Base-by-base conservation (phyloP, 2,329 filamentous ascomycete genomes). In the Colletotrichum navitas region DNA sequence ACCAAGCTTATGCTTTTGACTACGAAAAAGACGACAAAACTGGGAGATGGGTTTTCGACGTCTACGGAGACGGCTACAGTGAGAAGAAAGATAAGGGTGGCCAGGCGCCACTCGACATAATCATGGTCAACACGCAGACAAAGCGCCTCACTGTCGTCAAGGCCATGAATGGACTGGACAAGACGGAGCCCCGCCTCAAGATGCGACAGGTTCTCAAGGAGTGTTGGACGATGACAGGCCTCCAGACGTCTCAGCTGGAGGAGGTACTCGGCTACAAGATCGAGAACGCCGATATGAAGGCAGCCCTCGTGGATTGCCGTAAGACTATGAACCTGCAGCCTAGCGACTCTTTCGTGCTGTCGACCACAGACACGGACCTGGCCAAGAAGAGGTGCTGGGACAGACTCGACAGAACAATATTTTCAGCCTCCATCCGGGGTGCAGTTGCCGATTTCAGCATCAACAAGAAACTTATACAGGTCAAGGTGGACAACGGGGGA, bases 181-280 rank as follows among this genome's bases (percentile, higher is more conserved):
- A 1, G 7, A 47, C 29, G 3, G 5, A 21, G 7, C 58, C 58
- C 11, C 58, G 39, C 3, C 39, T 67, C 6, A 63, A 32, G 24
- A 67, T 67, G 65, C 58, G 65, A 3, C 6, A 67, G 29, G 49
- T 67, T 21, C 58, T 67, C n/a, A 55, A 55, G 21, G 45, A 52
- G 7, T 67, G 65, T 49, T 63, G 58, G 65, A 54, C 16, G 5
- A 47, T 55, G 65, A 29, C 65, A n/a, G 49, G 49, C 1, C 65
- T 67, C 11, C 6, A 63, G 3, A 59, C 49, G n/a, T 29, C 36
- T 0, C 39, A 67, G 5, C 11, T 67, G 21, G 63, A 63, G 29
- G 32, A 52, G 7, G 49, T 67, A 3, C 14, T 67, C n/a, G 59
- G 47, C 4, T 67, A 45, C 36, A 3, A 39, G 1, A 55, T 63